Evolutionary conservation across 768 basidiomycete genomes (phyloP), one percentile per base, ranked within the genome.

Genomic region (button mushroom (Agaricus bisporus)): DNA sequence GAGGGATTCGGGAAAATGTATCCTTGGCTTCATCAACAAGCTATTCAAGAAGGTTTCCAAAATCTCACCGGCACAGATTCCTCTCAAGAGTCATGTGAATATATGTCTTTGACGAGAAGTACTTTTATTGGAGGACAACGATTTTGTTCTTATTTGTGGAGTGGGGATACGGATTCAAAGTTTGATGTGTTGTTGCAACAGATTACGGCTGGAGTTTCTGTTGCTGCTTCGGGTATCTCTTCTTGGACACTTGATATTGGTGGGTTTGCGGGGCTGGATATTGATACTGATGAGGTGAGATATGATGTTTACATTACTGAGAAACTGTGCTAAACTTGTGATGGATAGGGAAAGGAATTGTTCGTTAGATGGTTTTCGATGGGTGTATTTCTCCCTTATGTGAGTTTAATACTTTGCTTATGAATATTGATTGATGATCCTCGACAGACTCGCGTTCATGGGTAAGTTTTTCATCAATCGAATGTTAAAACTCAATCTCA

Each of bases 231-330:
- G 15, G 68, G 70, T 11, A 71, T 71, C 9, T 70, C 70, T 1
- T 63, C 66, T 7, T 71, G 70, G 70, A 71, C 70, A 17, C 51
- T 71, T 35, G 70, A 71, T 56, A 70, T 71, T 54, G 70, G 70
- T 8, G 70, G 70, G 3, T 71, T 71, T 53, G 43, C 62, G 8
- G 68, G 68, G 28, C 48, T 70, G 51, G 53, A 70, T 48, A 52
- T 69, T 35, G 67, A 69, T 44, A 64, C 62, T 4, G 62, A 62
- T 17, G 57, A 50, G 38, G 68, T 66, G 36, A 48, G 59, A n/a
- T 56, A 17, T 25, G 32, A 11, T 20, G 49, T 50, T 48, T 44
- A 15, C 18, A 17, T 5, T 9, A 22, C 2, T 49, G 5, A 15
- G 17, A 15, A 9, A 2, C 17, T 20, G 32, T 15, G 6, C 12